Base-by-base conservation (phyloP, 1,284 basidiomycete genomes). In the Heterobasidion occidentale region DNA sequence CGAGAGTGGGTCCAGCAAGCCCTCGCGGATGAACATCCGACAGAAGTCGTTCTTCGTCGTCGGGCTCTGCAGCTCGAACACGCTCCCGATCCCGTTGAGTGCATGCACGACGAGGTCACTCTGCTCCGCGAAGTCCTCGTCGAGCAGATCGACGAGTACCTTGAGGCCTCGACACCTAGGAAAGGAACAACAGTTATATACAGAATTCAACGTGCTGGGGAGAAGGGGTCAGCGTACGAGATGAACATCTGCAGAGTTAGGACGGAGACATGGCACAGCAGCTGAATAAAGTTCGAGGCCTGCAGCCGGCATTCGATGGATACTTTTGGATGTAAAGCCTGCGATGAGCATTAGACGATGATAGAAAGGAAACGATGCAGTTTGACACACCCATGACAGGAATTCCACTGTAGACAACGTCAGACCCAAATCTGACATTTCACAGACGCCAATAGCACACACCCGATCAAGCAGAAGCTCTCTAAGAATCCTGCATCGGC, bases 41-140 rank as follows among this genome's bases (percentile, higher is more conserved):
- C 95, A 98, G 68, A 98, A 98, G 71, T 98, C 96, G 67, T 96
- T 98, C 66, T 97, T 92, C 8, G 94, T 95, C 8, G 94, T 97
- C 1, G 95, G 92, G 52, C 91, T 94, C 71, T 95, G 86, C 9
- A 98, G 80, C 62, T 98, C 95, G 65, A 99, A 96, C 2, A 98
- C 96, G 62, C 88, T 93, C 55, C 89, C 88, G 55, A 99, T 94
- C 11, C 95, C 95, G 58, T 96, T 93, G 3, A 99, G 80, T 1
- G 96, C 94, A 60, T 96, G 92, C 47, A 92, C 88, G 45, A 98
- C 90, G n/a, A 99, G 83, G 52, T 94, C 90, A 33, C 83, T 86
- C 73, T 90, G 94, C 68, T 88, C 88, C 8, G 81, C 81, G 71
- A 96, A 98, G 71, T 97, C 94, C 72, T 98, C 96, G 66, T 98